A percentile compares a stretch with the other conserved stretches of the same genome.
Conservation (phyloP, 73 alveolate genomes). For the Paramecium octaurelia region DNA sequence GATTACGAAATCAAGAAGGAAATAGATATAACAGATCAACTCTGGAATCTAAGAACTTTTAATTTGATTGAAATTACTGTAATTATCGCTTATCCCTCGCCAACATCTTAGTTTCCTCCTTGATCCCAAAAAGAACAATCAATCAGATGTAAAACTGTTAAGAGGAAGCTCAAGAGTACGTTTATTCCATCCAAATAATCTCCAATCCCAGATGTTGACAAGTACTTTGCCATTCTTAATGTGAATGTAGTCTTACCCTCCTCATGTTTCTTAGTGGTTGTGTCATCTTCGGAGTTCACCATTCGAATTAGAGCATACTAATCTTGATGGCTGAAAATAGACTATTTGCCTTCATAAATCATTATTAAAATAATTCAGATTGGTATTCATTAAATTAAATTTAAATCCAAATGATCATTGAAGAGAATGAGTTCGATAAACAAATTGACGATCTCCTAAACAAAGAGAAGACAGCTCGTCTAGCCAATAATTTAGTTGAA, state of each 20-base stretch:
- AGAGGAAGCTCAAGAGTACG: not conserved
- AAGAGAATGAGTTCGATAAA: conserved; percentile 67
- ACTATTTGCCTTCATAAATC: conserved; percentile 2
- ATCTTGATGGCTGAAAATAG: not conserved
- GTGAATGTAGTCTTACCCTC: not conserved
- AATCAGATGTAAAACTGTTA: conserved; percentile 27
- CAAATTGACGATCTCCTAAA: conserved; percentile 74
- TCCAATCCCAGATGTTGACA: not conserved
- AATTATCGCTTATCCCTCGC: not conserved
- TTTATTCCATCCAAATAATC: not conserved
- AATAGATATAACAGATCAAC: not conserved
- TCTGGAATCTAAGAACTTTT: conserved; percentile 2
- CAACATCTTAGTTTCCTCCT: conserved; percentile 6
- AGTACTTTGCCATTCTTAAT: not conserved
- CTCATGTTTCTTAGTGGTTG: not conserved
- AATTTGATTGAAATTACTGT: not conserved
- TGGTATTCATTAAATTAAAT: conserved; percentile 16
- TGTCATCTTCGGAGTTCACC: not conserved
- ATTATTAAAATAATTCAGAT: conserved; percentile 29
- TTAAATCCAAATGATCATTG: conserved; percentile 13
- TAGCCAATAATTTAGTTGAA: conserved; percentile 70
- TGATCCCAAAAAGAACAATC: conserved; percentile 27
- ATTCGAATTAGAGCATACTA: not conserved
- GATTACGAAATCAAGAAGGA: conserved; percentile 62
- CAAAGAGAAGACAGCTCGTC: conserved; percentile 79